Conservation (phyloP, 768 basidiomycete species). For the Podaxis sp. region DNA sequence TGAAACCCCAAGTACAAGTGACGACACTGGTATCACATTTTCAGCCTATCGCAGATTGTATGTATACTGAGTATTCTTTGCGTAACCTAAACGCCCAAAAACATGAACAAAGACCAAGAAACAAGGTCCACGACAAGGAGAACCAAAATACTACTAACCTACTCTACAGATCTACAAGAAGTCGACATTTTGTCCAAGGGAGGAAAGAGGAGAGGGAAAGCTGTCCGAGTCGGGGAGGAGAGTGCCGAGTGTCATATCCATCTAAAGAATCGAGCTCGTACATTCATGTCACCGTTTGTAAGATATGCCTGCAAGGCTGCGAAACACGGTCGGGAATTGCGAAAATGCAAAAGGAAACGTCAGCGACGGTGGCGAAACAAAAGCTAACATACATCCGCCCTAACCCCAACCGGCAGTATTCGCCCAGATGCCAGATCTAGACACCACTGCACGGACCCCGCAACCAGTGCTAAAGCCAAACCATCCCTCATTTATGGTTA, state of each 20-base stretch:
- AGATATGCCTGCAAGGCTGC: not conserved
- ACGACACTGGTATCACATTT: not conserved
- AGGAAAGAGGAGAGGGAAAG: not conserved
- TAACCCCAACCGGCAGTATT: not conserved
- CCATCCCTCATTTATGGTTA: not conserved
- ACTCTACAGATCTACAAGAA: not conserved
- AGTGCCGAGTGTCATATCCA: not conserved
- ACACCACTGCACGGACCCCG: not conserved
- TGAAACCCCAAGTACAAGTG: not conserved
- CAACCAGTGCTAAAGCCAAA: not conserved
- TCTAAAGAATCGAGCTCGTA: not conserved
- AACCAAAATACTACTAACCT: not conserved
- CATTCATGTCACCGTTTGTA: not conserved
- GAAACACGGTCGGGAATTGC: not conserved
- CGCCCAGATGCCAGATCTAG: not conserved
- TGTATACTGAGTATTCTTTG: not conserved
- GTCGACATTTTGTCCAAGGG: not conserved
- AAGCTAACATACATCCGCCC: not conserved
- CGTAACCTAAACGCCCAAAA: not conserved
- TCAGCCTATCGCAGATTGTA: not conserved
- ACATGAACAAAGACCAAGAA: not conserved
- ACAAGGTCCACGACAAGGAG: not conserved
- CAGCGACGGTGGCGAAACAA: not conserved
- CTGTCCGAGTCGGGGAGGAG: not conserved
- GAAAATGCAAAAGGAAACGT: not conserved